A percentile compares a stretch with the other conserved stretches of the same genome.
Conservation (phyloP, 305 asterid genomes). For the Rubia tinctorum region DNA sequence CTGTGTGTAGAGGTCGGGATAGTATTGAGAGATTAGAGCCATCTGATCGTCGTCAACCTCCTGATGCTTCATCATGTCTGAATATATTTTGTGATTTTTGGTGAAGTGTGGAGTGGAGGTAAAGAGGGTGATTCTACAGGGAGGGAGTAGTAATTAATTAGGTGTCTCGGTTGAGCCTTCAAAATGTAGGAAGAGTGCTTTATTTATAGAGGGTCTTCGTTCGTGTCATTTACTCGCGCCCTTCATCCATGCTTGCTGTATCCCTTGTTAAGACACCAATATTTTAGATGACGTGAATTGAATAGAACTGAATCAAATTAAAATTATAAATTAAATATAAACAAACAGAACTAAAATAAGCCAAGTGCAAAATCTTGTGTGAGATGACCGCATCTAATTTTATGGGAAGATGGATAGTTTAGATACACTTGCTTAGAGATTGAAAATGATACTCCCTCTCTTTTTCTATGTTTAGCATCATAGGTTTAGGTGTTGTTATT, state of each 20-base stretch:
- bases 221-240: not conserved
- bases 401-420: no score
- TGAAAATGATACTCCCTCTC: no score
- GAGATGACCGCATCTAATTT: no score
- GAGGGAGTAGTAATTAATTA: not conserved
- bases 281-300: no score
- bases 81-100: not conserved
- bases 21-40: slow-evolving; percentile 47
- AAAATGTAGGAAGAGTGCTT: not conserved
- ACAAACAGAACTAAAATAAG: no score
- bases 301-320: no score
- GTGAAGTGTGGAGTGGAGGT: not conserved
- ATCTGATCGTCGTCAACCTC: slow-evolving; percentile 43
- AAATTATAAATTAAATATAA: no score
- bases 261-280: no score
- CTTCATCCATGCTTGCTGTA: not conserved
- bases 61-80: slow-evolving; percentile 33
- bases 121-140: not conserved
- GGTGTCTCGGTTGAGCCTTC: not conserved
- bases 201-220: not conserved
- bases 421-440: no score
- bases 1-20: slow-evolving; percentile 46
- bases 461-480: no score
- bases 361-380: no score
- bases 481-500: no score